A percentile compares a stretch with the other conserved stretches of the same genome.
These are phyloP conservation scores for Cladosporium sp. DNA, from an alignment of 2,329 filamentous ascomycete genomes.

Conservation along the genomic window DNA sequence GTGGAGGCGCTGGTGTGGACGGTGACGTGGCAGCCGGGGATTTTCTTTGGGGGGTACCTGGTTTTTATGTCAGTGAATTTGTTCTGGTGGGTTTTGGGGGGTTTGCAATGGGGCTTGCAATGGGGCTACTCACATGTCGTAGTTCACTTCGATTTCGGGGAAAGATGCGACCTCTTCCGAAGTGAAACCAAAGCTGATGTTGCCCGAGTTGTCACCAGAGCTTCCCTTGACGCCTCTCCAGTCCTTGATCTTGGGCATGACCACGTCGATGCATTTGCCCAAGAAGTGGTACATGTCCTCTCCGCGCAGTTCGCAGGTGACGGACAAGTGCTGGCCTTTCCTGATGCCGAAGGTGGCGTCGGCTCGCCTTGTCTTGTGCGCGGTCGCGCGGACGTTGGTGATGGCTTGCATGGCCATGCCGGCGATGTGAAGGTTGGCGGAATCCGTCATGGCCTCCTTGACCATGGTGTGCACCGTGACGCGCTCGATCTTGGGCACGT, in stretches of 20 bases:
- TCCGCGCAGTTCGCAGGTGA: slow-evolving; percentile 72
- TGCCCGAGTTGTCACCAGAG: slow-evolving; percentile 83
- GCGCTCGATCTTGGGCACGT: slow-evolving; percentile 75
- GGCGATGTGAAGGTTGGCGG: slow-evolving; percentile 72
- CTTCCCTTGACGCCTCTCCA: slow-evolving; percentile 74
- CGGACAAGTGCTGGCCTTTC: slow-evolving; percentile 65
- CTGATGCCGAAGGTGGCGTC: slow-evolving; percentile 72
- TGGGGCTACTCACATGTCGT: slow-evolving; percentile 67
- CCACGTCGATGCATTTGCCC: slow-evolving; percentile 82
- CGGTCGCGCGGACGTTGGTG: slow-evolving; percentile 66
- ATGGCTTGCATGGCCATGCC: slow-evolving; percentile 82
- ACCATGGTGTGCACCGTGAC: slow-evolving; percentile 78
- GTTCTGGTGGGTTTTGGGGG: too few species aligned
- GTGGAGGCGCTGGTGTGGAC: slow-evolving; percentile 80
- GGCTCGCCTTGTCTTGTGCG: slow-evolving; percentile 65
- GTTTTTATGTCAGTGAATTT: slow-evolving; percentile 27
- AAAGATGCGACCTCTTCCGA: slow-evolving; percentile 75
- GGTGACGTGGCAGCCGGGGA: slow-evolving; percentile 78
- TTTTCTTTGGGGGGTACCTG: slow-evolving; percentile 66
- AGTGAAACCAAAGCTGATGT: slow-evolving; percentile 76
- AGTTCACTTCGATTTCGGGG: slow-evolving; percentile 92
- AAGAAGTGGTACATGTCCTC: slow-evolving; percentile 86
- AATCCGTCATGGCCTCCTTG: slow-evolving; percentile 62
- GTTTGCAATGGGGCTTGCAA: too few species aligned
- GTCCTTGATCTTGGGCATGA: slow-evolving; percentile 93